A percentile compares a stretch with the other conserved stretches of the same genome.
phyloP scores from a whole-genome alignment of 306 rosid genomes.

The Dalbergia cultrata region DNA sequence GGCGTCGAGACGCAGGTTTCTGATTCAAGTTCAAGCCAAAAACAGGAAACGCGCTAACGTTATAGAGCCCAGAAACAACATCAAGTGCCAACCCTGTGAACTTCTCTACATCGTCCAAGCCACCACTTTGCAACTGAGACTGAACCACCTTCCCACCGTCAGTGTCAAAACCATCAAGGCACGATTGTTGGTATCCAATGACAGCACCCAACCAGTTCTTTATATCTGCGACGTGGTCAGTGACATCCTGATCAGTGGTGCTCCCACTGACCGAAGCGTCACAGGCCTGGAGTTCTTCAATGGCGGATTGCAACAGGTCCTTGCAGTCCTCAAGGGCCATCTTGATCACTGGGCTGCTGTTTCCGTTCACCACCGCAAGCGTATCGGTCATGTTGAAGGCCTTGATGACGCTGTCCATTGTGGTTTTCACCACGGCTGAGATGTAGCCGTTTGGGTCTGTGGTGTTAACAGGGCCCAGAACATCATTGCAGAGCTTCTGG shows the following conservation, averaged over 20 bases:
- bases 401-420: slow-evolving; percentile 51
- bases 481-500: slow-evolving; percentile 50
- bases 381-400: slow-evolving; percentile 58
- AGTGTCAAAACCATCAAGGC: slow-evolving; percentile 60
- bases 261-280: slow-evolving; percentile 25
- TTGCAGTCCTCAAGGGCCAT: slow-evolving; percentile 72
- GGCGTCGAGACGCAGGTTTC: slow-evolving; percentile 56
- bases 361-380: slow-evolving; percentile 39
- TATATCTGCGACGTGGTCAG: slow-evolving; percentile 45
- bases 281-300: slow-evolving; percentile 50
- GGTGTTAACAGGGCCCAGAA: slow-evolving; percentile 21
- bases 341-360: slow-evolving; percentile 36
- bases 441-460: slow-evolving; percentile 52
- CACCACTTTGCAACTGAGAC: neutral
- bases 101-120: slow-evolving; percentile 44
- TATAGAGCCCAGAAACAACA: slow-evolving; percentile 50
- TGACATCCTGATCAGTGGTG: slow-evolving; percentile 18
- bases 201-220: slow-evolving; percentile 72
- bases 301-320: slow-evolving; percentile 58
- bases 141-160: slow-evolving; percentile 40
- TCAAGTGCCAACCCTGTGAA: slow-evolving; percentile 70
- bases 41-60: slow-evolving; percentile 25
- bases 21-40: slow-evolving; percentile 49
- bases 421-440: slow-evolving; percentile 45
- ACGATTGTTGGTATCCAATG: slow-evolving; percentile 61